Conservation (phyloP, 176 grass and related monocot genomes). For the Paspalum vaginatum region DNA sequence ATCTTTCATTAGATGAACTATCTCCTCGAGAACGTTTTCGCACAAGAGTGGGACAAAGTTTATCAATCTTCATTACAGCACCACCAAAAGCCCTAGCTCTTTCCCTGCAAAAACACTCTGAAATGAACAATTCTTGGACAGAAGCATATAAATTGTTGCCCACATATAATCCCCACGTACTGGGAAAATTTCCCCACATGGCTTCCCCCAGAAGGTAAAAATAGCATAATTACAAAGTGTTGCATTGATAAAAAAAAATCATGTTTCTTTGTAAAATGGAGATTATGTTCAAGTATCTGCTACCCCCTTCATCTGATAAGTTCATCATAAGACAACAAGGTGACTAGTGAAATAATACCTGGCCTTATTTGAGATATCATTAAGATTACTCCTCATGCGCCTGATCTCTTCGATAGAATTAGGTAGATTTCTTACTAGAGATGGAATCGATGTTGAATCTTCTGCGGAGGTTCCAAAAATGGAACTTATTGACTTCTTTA, state of each 20-base stretch:
- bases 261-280: constrained; percentile 27
- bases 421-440: constrained; percentile 47
- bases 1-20: constrained; percentile 58
- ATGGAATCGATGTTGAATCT: constrained; percentile 56
- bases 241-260: neutral
- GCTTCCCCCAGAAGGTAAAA: constrained; percentile 18
- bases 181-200: neutral
- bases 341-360: constrained; percentile 53
- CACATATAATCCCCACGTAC: constrained; percentile 29
- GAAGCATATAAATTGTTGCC: constrained; percentile 18
- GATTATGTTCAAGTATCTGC: constrained; percentile 23
- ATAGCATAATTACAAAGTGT: neutral
- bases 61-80: constrained; percentile 64
- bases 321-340: constrained; percentile 33
- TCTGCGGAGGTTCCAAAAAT: constrained; percentile 63
- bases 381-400: constrained; percentile 67
- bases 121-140: constrained; percentile 35
- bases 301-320: constrained; percentile 27
- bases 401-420: constrained; percentile 70
- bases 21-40: constrained; percentile 75
- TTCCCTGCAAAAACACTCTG: constrained; percentile 50
- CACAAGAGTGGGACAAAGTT: constrained; percentile 44
- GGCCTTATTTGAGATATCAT: constrained; percentile 60
- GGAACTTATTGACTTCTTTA: constrained; percentile 65
- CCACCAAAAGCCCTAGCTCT: constrained; percentile 53